Base-by-base conservation (phyloP, 768 basidiomycete genomes). In the Cytidiella melzeri region DNA sequence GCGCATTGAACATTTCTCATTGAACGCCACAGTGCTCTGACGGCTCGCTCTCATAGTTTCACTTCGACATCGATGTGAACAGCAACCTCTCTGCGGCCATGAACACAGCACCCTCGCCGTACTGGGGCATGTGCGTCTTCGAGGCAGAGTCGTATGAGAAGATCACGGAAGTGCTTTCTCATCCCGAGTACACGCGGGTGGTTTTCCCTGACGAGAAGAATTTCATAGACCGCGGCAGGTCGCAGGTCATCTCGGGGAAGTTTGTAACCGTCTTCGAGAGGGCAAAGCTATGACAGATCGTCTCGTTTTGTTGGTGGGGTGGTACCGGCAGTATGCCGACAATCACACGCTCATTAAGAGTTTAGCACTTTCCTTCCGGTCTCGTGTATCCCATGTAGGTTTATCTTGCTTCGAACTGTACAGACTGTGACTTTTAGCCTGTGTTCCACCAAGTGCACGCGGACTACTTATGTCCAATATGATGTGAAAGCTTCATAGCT, bases 81-180 rank as follows among this genome's bases (percentile, higher is more conserved):
- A 37, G 30, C 1, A 15, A 48, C 10, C 26, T 60, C 10, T 37
- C 50, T 20, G 30, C 34, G 4, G 57, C 53, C 23, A 26, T 56
- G 52, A 62, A 65, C 10, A 44, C 63, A 10, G 21, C 47, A 1
- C 41, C 48, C 20, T 26, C 59, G n/a, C 55, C 58, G 0, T 67
- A 55, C 52, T 64, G 64, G 47, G 69, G 67, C 5, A 41, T 66
- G 37, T 57, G 56, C 28, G 47, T 64, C 7, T 59, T 69, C 20
- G 66, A 69, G 23, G 68, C 65, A 7, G 59, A 67, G 43, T 65
- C 60, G 15, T 63, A 62, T 48, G 65, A 62, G 12, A 64, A 64
- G 44, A 54, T 71, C 26, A 55, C 61, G 18, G 62, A 55, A 44
- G 66, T 66, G 41, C 52, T 59, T 47, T 3, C 51, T 23, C 47